Base-by-base conservation (phyloP, 257 asterid genomes). In the Jasminum sambac region DNA sequence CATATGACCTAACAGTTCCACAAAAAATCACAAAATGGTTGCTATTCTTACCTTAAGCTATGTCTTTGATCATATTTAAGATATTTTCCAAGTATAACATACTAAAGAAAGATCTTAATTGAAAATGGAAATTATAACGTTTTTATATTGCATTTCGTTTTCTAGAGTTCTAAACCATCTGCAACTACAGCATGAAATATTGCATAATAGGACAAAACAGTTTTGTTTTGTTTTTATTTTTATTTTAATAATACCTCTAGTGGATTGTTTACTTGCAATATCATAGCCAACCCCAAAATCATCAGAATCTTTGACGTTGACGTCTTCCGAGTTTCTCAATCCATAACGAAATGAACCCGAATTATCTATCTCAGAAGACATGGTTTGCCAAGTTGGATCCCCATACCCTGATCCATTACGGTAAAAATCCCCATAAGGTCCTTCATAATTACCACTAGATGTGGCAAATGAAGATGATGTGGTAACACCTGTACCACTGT, bases 181-280 rank as follows among this genome's bases (percentile, higher is more conserved):
- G 36, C 69, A 50, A 37, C 65, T 68, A 36, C 30, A 76, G 61
- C 42, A 63, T 34, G 61, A 66, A 70, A 50, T 50, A 19, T 50
- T n/a, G 60, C 60, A 50, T 19, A 50, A 7, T 19, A 50, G 65
- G 25, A 34, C 48, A 76, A 50, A 12, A 41, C 46, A 74, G 19
- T 11, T 66, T 82, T 88, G 1, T 30, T 30, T 30, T 30, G n/a
- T n/a, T n/a, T n/a, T n/a, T n/a, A n/a, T n/a, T n/a, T n/a, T n/a
- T n/a, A n/a, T n/a, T n/a, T n/a, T n/a, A n/a, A n/a, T n/a, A n/a
- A n/a, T n/a, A 90, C 97, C 97, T 87, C 95, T 85, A 81, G 78
- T 87, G 39, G 92, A 73, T 78, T 85, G 89, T 72, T 92, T 87
- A 77, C 79, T 88, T 70, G 89, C 71, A 70, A 85, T 82, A 70